Evolutionary conservation across 2,329 filamentous ascomycete species (phyloP).

Genomic region (Pyrenophora tritici-repentis): DNA sequence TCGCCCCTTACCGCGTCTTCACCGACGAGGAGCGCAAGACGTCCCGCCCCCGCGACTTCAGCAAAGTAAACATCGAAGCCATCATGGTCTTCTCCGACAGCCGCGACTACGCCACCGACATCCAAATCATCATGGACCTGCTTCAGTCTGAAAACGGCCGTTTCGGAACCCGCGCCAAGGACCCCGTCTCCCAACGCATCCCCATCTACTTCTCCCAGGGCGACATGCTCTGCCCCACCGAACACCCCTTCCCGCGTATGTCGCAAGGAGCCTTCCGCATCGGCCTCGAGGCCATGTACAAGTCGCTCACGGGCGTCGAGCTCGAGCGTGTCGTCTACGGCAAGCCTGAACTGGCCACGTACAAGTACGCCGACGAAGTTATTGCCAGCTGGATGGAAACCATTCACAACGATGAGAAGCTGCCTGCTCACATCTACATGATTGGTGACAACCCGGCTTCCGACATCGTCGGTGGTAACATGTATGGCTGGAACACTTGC

Average conservation of each 20-base stretch:
- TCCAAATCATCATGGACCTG: slow-evolving; percentile 77
- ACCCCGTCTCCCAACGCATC: slow-evolving; percentile 68
- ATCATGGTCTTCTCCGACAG: slow-evolving; percentile 77
- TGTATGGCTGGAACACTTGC: slow-evolving; percentile 82
- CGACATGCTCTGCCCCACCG: slow-evolving; percentile 64
- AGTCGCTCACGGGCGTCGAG: slow-evolving; percentile 69
- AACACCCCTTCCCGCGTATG: slow-evolving; percentile 68
- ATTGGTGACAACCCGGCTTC: slow-evolving; percentile 75
- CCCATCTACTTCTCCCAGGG: slow-evolving; percentile 76
- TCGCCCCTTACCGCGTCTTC: slow-evolving; percentile 72
- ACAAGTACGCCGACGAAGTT: slow-evolving; percentile 78
- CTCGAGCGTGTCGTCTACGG: slow-evolving; percentile 78
- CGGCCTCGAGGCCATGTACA: slow-evolving; percentile 74
- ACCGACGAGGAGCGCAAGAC: slow-evolving; percentile 69
- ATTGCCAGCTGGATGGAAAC: slow-evolving; percentile 75
- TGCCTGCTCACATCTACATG: slow-evolving; percentile 76
- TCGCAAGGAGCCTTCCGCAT: slow-evolving; percentile 78
- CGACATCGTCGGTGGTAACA: slow-evolving; percentile 77
- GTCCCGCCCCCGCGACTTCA: slow-evolving; percentile 72
- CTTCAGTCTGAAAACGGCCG: slow-evolving; percentile 70
- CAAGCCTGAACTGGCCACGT: slow-evolving; percentile 75
- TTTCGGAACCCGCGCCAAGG: slow-evolving; percentile 67
- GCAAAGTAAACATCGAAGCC: slow-evolving; percentile 71
- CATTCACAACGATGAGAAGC: slow-evolving; percentile 72
- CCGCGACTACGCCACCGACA: slow-evolving; percentile 74